phyloP scores from a whole-genome alignment of 108 stramenopile species.

The Licmophora abbreviata region DNA sequence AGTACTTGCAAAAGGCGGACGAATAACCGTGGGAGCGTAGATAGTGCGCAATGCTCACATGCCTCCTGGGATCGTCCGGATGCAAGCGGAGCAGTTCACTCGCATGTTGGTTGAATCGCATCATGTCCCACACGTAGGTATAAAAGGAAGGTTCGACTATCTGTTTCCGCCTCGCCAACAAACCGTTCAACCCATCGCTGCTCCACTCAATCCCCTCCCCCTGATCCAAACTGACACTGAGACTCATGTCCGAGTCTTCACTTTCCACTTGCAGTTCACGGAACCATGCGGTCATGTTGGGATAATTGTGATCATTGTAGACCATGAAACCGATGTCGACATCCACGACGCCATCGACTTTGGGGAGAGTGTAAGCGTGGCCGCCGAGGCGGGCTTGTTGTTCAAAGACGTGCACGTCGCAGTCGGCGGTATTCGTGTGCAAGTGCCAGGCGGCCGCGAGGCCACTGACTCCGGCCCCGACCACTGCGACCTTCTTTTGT shows the following conservation, averaged over 20 bases:
- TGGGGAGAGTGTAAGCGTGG: conserved; percentile 77
- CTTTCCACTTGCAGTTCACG: conserved; percentile 54
- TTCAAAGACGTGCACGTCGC: conserved; percentile 78
- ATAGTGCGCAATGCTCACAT: conserved; percentile 82
- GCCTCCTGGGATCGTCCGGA: conserved; percentile 53
- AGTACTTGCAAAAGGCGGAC: conserved; percentile 68
- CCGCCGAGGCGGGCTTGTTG: conserved; percentile 70
- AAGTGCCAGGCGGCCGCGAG: conserved; percentile 77
- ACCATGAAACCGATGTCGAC: conserved; percentile 98
- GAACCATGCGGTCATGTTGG: conserved; percentile 89
- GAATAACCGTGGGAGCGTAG: conserved; percentile 65
- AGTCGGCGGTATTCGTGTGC: conserved; percentile 7
- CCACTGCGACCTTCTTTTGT: conserved; percentile 47
- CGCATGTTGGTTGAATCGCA: conserved; percentile 80
- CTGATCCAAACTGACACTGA: conserved; percentile 79
- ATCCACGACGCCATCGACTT: conserved; percentile 58
- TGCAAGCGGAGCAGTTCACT: conserved; percentile 50
- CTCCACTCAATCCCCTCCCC: conserved; percentile 86
- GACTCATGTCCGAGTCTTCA: conserved; percentile 80
- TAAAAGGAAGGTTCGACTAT: conserved; percentile 58
- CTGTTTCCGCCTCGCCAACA: conserved; percentile 66
- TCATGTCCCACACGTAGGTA: conserved; percentile 72
- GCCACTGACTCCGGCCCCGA: conserved; percentile 74
- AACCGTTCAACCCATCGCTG: conserved; percentile 53
- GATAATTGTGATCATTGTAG: conserved; percentile 91